Evolutionary conservation across 805 yeast species (phyloP).

Genomic region (Barnettozyma sucrosica): DNA sequence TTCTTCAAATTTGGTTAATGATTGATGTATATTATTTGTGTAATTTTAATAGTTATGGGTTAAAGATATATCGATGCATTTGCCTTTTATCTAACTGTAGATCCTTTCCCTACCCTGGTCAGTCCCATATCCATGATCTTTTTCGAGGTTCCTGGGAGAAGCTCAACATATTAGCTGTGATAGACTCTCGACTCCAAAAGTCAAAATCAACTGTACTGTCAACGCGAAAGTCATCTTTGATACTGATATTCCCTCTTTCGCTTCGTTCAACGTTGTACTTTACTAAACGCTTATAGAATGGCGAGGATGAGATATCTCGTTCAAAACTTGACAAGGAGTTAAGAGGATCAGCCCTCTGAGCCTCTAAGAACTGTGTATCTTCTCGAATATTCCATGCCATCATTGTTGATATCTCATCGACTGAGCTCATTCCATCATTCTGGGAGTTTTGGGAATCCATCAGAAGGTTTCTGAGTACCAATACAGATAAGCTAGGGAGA

Average conservation of each 20-base stretch:
- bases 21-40: constrained; percentile 16
- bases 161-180: constrained; percentile 6
- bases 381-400: constrained; percentile 22
- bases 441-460: not conserved
- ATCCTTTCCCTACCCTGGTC: not conserved
- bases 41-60: constrained; percentile 16
- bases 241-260: not conserved
- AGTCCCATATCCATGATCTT: constrained; percentile 14
- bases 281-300: constrained; percentile 13
- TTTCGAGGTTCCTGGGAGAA: constrained; percentile 1
- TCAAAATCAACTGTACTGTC: constrained; percentile 7
- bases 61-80: constrained; percentile 17
- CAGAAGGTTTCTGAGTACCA: not conserved
- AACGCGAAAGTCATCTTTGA: not conserved
- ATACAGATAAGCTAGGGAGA: constrained; percentile 7
- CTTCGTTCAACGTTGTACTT: constrained; percentile 2
- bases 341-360: not conserved
- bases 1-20: constrained; percentile 11
- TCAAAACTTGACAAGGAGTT: constrained; percentile 5
- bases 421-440: not conserved
- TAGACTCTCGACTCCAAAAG: constrained; percentile 21
- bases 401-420: constrained; percentile 8
- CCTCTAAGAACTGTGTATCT: constrained; percentile 8
- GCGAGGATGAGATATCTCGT: constrained; percentile 11
- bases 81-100: constrained; percentile 6